Percentiles rank a stretch among this genome's conserved stretches.
Evolutionary conservation across 495 filamentous ascomycete species (phyloP).

Genomic region (Eremomyces bilateralis): DNA sequence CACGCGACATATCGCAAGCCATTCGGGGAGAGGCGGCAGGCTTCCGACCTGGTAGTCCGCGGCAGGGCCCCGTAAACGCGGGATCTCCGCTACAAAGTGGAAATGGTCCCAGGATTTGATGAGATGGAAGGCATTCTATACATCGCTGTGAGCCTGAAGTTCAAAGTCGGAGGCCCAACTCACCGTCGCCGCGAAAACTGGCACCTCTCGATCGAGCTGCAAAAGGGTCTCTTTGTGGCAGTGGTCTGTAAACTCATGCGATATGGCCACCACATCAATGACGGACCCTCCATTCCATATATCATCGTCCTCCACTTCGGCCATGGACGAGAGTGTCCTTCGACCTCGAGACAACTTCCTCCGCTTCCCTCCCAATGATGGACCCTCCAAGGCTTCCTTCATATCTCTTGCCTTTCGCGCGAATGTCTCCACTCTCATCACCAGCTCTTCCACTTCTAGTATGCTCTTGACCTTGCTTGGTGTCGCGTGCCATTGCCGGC

Average conservation of each 20-base stretch:
- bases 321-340: neutral
- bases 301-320: neutral
- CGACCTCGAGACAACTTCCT: slow-evolving; percentile 1
- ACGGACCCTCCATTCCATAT: neutral
- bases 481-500: slow-evolving; percentile 30
- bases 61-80: slow-evolving; percentile 12
- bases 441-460: slow-evolving; percentile 15
- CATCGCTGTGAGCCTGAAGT: neutral
- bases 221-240: slow-evolving; percentile 31
- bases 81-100: slow-evolving; percentile 17
- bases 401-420: too few relatives aligned
- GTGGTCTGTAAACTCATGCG: slow-evolving; percentile 37
- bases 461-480: slow-evolving; percentile 23
- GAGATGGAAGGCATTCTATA: slow-evolving; percentile 21
- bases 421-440: slow-evolving; percentile 13
- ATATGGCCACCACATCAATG: slow-evolving; percentile 29
- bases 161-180: neutral
- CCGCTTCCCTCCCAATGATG: slow-evolving; percentile 5
- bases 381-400: slow-evolving; percentile 6
- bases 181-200: slow-evolving; percentile 26
- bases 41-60: slow-evolving; percentile 20
- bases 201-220: slow-evolving; percentile 23
- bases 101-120: slow-evolving; percentile 30
- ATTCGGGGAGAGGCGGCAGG: slow-evolving; percentile 22
- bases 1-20: slow-evolving; percentile 27